Conservation (phyloP, 139 green algal species). For the Chlorella sp. region DNA sequence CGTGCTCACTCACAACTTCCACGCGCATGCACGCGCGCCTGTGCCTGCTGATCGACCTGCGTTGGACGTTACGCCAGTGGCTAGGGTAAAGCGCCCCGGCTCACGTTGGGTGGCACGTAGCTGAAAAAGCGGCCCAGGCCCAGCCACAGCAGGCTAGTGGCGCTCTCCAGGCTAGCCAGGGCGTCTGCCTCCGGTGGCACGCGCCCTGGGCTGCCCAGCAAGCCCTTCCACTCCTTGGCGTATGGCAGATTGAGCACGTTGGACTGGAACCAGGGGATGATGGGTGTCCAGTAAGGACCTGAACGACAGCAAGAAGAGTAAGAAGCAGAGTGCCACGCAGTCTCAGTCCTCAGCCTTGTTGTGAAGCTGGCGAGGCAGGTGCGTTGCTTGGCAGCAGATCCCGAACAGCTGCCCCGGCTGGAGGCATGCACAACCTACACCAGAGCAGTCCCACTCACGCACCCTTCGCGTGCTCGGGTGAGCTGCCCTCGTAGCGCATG, state of each 20-base stretch:
- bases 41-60: too few relatives aligned
- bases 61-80: too few relatives aligned
- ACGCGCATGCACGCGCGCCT: too few relatives aligned
- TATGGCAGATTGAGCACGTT: slow-evolving; percentile 5
- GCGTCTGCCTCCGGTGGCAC: slow-evolving; percentile 15
- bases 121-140: slow-evolving; percentile 34
- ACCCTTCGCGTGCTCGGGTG: slow-evolving; percentile 10
- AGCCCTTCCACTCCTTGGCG: slow-evolving; percentile 24
- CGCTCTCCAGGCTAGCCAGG: slow-evolving; percentile 1
- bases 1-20: too few relatives aligned
- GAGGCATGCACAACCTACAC: too few relatives aligned
- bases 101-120: slow-evolving; percentile 17
- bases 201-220: slow-evolving; percentile 8
- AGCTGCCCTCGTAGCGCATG: slow-evolving; percentile 26
- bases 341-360: too few relatives aligned
- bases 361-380: too few relatives aligned
- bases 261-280: slow-evolving; percentile 25
- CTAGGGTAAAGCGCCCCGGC: too few relatives aligned
- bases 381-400: too few relatives aligned
- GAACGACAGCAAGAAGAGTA: neutral
- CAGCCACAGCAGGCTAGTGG: slow-evolving; percentile 28
- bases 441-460: too few relatives aligned
- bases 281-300: slow-evolving; percentile 19
- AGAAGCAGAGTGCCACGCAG: too few relatives aligned
- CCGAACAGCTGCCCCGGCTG: too few relatives aligned